Percentiles rank a stretch among this genome's conserved stretches.
These are phyloP conservation scores for Phoma sp. DNA, from an alignment of 2,329 filamentous ascomycete species.

Conservation along the genomic window DNA sequence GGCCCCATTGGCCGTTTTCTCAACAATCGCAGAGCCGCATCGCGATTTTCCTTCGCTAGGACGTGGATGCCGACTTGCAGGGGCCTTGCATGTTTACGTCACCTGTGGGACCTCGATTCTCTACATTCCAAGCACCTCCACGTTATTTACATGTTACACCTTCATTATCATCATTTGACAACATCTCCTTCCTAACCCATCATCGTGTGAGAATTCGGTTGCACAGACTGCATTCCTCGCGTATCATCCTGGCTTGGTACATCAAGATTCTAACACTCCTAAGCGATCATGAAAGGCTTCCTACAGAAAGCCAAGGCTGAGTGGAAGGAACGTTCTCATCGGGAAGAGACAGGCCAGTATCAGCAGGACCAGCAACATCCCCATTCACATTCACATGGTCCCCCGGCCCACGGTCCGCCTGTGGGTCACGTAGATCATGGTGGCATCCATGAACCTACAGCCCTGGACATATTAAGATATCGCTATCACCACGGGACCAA, in stretches of 20 bases:
- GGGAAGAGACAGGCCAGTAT: neutral
- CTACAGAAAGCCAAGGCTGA: slow-evolving; percentile 41
- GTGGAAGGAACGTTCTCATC: slow-evolving; percentile 22
- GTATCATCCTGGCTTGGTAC: neutral
- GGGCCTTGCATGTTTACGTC: slow-evolving; percentile 13
- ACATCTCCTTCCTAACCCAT: neutral
- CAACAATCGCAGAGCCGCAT: slow-evolving; percentile 12
- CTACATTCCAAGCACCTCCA: slow-evolving; percentile 1
- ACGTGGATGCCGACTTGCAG: slow-evolving; percentile 9
- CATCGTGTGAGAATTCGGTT: neutral
- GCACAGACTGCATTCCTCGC: slow-evolving; percentile 2
- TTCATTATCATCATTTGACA: neutral
- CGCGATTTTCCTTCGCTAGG: slow-evolving; percentile 2
- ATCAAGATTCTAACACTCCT: neutral
- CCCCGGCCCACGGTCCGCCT: neutral
- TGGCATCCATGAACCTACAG: slow-evolving; percentile 49
- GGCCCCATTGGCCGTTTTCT: neutral
- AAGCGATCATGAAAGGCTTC: slow-evolving; percentile 34
- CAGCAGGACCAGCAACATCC: slow-evolving; percentile 1
- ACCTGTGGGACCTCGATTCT: slow-evolving; percentile 4
- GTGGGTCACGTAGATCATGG: slow-evolving; percentile 24
- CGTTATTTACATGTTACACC: neutral
- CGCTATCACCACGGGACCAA: slow-evolving; percentile 68
- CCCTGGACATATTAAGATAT: slow-evolving; percentile 59
- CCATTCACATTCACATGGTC: neutral